Base-by-base conservation (phyloP, 23 red algal genomes). In the Cyanidium caldarium region DNA sequence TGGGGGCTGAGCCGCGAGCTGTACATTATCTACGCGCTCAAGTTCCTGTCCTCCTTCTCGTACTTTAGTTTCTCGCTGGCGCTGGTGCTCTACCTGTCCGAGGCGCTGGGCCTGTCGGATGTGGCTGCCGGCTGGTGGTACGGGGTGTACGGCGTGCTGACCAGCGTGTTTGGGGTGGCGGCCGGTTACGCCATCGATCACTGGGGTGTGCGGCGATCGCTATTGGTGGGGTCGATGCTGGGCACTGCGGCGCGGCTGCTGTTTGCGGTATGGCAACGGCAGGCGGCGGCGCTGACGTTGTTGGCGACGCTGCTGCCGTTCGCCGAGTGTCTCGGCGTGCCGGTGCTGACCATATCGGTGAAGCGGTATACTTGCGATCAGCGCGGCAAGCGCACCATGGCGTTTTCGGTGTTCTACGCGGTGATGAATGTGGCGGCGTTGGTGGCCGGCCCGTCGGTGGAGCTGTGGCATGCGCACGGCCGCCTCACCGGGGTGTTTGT, bases 351-450 rank as follows among this genome's bases (percentile, higher is more conserved):
- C 17, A 94, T 94, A 67, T 76, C 76, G 34, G 81, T 94, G 36
- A 94, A 94, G 72, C 74, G 89, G 30, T 94, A 87, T 42, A 86
- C 89, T 20, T 28, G 51, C 31, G 51, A 28, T 28, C 86, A 87
- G 38, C 39, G 73, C 7, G 72, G 43, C 37, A 86, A 79, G 69
- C 77, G 89, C 72, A 94, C 89, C 20, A 82, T 87, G 58, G 89
- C 82, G 33, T 94, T 81, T 74, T 87, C 82, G 21, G 33, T 94
- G 26, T 94, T 87, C 72, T 94, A 94, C 68, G 81, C 89, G 15
- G 73, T 87, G 57, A 94, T 94, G 89, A 94, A 94, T 67, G 46
- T 94, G 29, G 89, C 89, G 13, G 89, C 89, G 0, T 45, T 94
- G 34, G 38, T 68, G 17, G 83, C 89, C 0, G 89, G 89, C 21